Evolutionary conservation across 257 asterid species (phyloP), one percentile per base, ranked within the genome.

Genomic region (Cynanchum wilfordii): DNA sequence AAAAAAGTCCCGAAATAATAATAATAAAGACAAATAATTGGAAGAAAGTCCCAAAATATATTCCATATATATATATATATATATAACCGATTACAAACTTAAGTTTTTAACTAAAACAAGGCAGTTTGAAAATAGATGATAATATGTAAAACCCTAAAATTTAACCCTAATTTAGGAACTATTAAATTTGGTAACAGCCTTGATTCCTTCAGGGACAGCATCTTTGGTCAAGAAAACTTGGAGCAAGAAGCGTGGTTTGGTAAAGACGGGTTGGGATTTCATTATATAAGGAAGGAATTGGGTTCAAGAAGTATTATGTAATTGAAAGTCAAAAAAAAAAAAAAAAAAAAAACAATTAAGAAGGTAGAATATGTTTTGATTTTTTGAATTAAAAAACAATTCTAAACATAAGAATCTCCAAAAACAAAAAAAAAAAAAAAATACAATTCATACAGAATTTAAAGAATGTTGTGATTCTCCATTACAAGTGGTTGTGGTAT

Each of bases 141-240:
- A 15, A 29, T 10, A 68, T 54, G 9, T 8, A 45, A 27, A 49
- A 25, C 49, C 30, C 73, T 69, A 68, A 9, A 25, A 24, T 7
- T 22, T 33, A 54, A 65, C 24, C 13, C 17, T 24, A 13, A 54
- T 40, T 45, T 69, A 88, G 40, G 91, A 72, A 73, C 89, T 88
- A 7, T 91, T 88, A 70, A 88, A 88, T 78, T 88, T 88, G 49
- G 91, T 88, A 10, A 88, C 95, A 12, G 87, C 91, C 79, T 88
- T 86, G 13, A 88, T 88, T 15, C 91, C 95, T 52, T 86, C 91
- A 0, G 95, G 85, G 1, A 86, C 91, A 3, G 90, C 90, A 40
- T 86, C 87, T 64, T 86, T 88, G 0, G 2, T 19, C 52, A 15
- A 38, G 54, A 24, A 19, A 7, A 11, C 19, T 40, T 33, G 19